These are phyloP conservation scores for Chaetomium tenue DNA, from an alignment of 495 filamentous ascomycete genomes.

Conservation along the genomic window DNA sequence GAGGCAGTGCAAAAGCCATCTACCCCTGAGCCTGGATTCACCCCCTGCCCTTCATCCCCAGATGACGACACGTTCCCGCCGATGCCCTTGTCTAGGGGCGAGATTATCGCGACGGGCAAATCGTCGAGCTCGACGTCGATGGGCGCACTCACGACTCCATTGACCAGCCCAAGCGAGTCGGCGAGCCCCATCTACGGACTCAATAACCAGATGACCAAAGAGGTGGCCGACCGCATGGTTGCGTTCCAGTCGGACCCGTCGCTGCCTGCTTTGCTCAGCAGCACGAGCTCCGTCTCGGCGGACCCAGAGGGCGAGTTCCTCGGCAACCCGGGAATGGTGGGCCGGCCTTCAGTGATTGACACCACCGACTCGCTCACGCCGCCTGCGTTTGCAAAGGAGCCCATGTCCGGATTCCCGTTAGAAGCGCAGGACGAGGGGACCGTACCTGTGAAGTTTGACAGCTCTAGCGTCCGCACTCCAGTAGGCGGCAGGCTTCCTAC, in stretches of 20 bases:
- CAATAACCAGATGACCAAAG: constrained; percentile 53
- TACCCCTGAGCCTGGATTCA: constrained; percentile 31
- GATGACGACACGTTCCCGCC: constrained; percentile 44
- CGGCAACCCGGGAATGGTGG: constrained; percentile 46
- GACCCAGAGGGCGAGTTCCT: constrained; percentile 56
- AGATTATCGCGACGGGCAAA: constrained; percentile 40
- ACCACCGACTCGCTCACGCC: constrained; percentile 56
- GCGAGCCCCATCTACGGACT: constrained; percentile 57
- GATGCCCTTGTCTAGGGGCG: constrained; percentile 35
- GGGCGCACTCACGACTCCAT: constrained; percentile 40
- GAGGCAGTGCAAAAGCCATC: constrained; percentile 35
- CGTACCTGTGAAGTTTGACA: constrained; percentile 29
- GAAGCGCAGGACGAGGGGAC: constrained; percentile 35
- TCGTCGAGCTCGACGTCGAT: constrained; percentile 51
- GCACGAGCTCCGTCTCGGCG: constrained; percentile 75
- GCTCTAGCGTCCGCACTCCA: neutral
- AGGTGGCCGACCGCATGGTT: constrained; percentile 57
- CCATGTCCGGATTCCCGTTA: constrained; percentile 43
- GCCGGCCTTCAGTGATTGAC: constrained; percentile 41
- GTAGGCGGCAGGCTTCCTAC: neutral
- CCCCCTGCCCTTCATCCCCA: constrained; percentile 50
- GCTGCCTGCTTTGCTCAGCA: constrained; percentile 70
- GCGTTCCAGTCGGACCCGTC: constrained; percentile 72
- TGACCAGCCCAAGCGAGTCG: constrained; percentile 52
- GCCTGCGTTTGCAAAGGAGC: constrained; percentile 48